phyloP scores from a whole-genome alignment of 2,329 filamentous ascomycete genomes.

The Claviceps citrina region DNA sequence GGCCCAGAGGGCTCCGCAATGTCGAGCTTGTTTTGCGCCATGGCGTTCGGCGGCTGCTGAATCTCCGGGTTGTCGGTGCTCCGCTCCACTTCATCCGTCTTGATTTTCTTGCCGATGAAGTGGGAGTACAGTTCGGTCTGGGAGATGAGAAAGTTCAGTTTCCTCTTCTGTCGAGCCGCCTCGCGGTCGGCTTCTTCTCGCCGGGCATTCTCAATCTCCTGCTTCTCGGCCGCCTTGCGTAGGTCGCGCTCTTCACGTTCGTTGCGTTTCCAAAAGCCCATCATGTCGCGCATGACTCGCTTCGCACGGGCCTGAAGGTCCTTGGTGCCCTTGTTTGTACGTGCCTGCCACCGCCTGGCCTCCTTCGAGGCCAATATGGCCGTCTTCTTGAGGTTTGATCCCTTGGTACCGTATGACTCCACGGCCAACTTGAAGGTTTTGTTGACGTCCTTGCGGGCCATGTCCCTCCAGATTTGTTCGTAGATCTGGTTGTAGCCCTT shows the following conservation, averaged over 20 bases:
- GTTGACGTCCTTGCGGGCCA: constrained; percentile 82
- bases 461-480: constrained; percentile 91
- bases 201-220: constrained; percentile 91
- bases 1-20: constrained; percentile 38
- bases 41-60: constrained; percentile 29
- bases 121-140: constrained; percentile 98
- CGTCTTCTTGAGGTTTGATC: constrained; percentile 95
- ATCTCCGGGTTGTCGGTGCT: constrained; percentile 72
- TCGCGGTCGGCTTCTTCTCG: constrained; percentile 95
- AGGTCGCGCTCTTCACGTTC: constrained; percentile 93
- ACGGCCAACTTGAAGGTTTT: constrained; percentile 83
- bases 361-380: constrained; percentile 94
- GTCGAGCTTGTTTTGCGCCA: constrained; percentile 28
- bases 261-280: constrained; percentile 98
- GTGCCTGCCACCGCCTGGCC: constrained; percentile 89
- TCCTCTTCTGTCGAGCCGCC: constrained; percentile 91
- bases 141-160: constrained; percentile 97
- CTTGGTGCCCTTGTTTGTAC: constrained; percentile 97
- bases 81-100: constrained; percentile 85
- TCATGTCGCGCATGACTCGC: constrained; percentile 98
- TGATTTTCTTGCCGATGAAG: constrained; percentile 99
- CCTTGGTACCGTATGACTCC: constrained; percentile 70
- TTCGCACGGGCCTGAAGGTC: constrained; percentile 94
- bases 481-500: constrained; percentile 96
- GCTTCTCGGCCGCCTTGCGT: constrained; percentile 83